Conservation (phyloP, 768 basidiomycete genomes). For the Boletus rubropictus region DNA sequence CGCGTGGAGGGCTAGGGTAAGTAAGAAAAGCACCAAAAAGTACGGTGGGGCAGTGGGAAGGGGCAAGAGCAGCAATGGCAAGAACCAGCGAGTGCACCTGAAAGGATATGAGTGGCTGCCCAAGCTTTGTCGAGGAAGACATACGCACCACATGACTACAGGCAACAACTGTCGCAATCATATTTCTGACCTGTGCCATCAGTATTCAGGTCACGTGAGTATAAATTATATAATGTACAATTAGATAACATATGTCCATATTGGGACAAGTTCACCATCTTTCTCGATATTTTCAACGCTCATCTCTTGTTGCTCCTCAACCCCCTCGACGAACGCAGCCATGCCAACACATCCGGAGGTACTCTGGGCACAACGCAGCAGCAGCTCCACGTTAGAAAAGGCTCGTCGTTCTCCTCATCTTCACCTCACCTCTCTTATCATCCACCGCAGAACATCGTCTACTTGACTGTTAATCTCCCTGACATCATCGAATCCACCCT, state of each 20-base stretch:
- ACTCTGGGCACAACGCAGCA: conserved; percentile 93
- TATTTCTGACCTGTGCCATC: background rate
- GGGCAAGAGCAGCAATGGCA: conserved; percentile 70
- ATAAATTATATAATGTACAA: conserved; percentile 6
- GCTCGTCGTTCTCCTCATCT: conserved; percentile 34
- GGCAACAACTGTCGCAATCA: background rate
- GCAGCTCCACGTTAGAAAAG: conserved; percentile 55
- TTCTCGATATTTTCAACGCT: conserved; percentile 28
- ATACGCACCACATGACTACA: conserved; percentile 52
- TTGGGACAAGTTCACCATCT: conserved; percentile 27
- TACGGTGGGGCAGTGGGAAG: conserved; percentile 76
- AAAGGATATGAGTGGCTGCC: background rate
- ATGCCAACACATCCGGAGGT: conserved; percentile 74
- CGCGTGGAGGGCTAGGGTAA: conserved; percentile 74
- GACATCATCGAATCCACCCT: conserved; percentile 59
- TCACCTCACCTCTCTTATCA: background rate
- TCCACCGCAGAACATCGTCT: conserved; percentile 69
- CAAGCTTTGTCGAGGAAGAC: background rate
- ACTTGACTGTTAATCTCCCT: conserved; percentile 77
- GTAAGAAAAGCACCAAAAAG: conserved; percentile 70
- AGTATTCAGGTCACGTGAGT: conserved; percentile 18
- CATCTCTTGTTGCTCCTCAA: conserved; percentile 1
- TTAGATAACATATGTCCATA: conserved; percentile 12
- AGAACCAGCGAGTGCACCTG: conserved; percentile 85
- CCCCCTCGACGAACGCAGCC: conserved; percentile 9